Evolutionary conservation across 768 basidiomycete species (phyloP), one percentile per base, ranked within the genome.

Genomic region (Russula brevipes): DNA sequence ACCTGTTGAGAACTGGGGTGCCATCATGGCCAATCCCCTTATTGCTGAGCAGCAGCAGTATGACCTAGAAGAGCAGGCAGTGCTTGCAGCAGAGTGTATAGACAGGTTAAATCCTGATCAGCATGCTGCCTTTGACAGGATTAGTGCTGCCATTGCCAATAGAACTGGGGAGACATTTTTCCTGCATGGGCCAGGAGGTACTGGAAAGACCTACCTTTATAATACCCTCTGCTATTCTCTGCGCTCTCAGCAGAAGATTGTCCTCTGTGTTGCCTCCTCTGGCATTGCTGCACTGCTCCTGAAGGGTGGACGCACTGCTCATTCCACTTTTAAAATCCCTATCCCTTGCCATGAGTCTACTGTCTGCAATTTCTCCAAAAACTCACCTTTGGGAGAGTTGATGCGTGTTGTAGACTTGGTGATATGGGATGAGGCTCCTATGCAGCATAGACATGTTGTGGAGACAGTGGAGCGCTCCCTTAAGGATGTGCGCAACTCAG

Each of bases 191-290:
- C 70, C 77, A 38, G 80, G 76, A 17, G 80, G 80, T 0, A 73
- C 73, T 36, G 80, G 81, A 5, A 82, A 81, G 62, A 81, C 81
- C 0, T 81, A 71, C 5, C 71, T 80, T 0, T 81, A 77, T 61
- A 77, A 76, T 36, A 74, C 77, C 12, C 51, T 60, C 31, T 60
- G 59, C 44, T n/a, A 47, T 2, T 16, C 31, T 16, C 10, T 60
- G 14, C 24, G 36, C 42, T 52, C 51, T 3, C 17, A 51, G 4
- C n/a, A 8, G 6, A 53, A 59, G 42, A 44, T 53, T 69, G 72
- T 78, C 1, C 72, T 83, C 5, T 81, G 77, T 76, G 77, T 80
- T 16, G 77, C 80, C 7, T 83, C 81, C 2, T 45, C 44, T 45
- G 44, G 17, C 16, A 17, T 24, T 24, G 24, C 24, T 24, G 24